Evolutionary conservation across 2,329 filamentous ascomycete species (phyloP).

Genomic region (Huntiella omanensis): DNA sequence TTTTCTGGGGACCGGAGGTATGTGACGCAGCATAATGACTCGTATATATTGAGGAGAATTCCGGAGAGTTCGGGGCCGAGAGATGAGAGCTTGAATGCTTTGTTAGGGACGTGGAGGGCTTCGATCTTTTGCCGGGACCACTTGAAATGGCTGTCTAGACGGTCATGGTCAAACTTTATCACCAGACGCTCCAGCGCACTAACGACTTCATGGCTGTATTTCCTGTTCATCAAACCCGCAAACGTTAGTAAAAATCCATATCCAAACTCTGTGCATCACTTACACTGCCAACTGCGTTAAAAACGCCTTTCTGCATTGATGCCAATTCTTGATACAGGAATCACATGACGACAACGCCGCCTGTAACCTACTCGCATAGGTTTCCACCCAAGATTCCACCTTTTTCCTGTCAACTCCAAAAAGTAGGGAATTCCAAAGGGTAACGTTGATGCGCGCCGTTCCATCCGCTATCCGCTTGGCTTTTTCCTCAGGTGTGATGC

Average conservation of each 20-base stretch:
- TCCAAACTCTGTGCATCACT: conserved; percentile 14
- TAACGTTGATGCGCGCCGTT: conserved; percentile 36
- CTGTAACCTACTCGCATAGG: conserved; percentile 40
- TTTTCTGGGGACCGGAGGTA: conserved; percentile 44
- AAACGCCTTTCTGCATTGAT: conserved; percentile 45
- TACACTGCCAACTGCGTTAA: conserved; percentile 44
- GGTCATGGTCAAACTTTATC: conserved; percentile 38
- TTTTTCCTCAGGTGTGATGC: conserved; percentile 32
- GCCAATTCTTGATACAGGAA: conserved; percentile 55
- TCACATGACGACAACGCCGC: conserved; percentile 44
- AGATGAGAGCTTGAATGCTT: conserved; percentile 25
- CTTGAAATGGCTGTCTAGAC: conserved; percentile 41
- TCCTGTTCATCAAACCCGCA: conserved; percentile 14
- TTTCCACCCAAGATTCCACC: conserved; percentile 37
- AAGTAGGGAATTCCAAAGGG: conserved; percentile 49
- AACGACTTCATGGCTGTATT: conserved; percentile 32
- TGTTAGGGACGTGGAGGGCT: conserved; percentile 2
- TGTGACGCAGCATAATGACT: conserved; percentile 67
- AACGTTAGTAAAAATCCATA: background rate
- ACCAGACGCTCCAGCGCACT: conserved; percentile 35
- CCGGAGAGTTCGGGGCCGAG: conserved; percentile 30
- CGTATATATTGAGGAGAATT: conserved; percentile 66
- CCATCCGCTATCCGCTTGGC: conserved; percentile 33
- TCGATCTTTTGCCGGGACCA: conserved; percentile 22
- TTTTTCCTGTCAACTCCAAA: conserved; percentile 46